A percentile compares a stretch with the other conserved stretches of the same genome.
Conservation (phyloP, 2,329 filamentous ascomycete species). For the Fusarium decemcellulare region DNA sequence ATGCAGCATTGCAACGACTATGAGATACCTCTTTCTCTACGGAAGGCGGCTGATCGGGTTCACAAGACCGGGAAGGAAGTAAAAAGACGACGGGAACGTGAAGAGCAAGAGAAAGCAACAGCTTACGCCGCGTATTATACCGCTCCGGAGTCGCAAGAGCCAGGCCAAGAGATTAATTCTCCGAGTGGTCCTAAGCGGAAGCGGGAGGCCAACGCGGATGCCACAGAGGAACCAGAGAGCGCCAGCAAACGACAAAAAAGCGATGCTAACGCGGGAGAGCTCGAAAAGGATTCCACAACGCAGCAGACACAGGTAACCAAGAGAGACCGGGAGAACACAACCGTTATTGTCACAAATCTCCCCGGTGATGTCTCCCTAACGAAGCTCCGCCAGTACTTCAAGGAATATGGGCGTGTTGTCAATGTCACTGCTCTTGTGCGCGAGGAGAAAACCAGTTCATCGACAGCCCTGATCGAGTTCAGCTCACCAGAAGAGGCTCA, state of each 20-base stretch:
- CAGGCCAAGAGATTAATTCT: conserved; percentile 47
- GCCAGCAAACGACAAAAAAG: conserved; percentile 78
- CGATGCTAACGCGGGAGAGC: conserved; percentile 51
- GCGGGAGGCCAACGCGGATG: conserved; percentile 70
- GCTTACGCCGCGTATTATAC: conserved; percentile 61
- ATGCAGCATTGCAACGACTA: conserved; percentile 90
- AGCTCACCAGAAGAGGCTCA: conserved; percentile 83
- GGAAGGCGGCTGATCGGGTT: conserved; percentile 80
- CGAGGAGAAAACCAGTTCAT: conserved; percentile 71
- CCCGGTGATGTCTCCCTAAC: conserved; percentile 78
- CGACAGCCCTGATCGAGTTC: conserved; percentile 88
- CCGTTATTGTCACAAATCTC: conserved; percentile 84
- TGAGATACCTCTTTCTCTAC: conserved; percentile 82
- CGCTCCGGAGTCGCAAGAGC: conserved; percentile 43
- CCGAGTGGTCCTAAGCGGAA: conserved; percentile 77
- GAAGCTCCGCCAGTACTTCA: conserved; percentile 90
- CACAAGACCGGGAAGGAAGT: conserved; percentile 77
- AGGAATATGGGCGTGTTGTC: conserved; percentile 88
- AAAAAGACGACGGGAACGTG: conserved; percentile 74
- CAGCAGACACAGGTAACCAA: conserved; percentile 62
- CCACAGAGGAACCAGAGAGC: conserved; percentile 58
- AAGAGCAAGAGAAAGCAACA: conserved; percentile 73
- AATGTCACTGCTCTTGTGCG: conserved; percentile 76
- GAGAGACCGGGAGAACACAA: conserved; percentile 92
- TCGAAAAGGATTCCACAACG: conserved; percentile 16